Evolutionary conservation across 23 red algal genomes (phyloP), one percentile per base, ranked within the genome.

Genomic region (Cyanidiococcus yangmingshanensis): DNA sequence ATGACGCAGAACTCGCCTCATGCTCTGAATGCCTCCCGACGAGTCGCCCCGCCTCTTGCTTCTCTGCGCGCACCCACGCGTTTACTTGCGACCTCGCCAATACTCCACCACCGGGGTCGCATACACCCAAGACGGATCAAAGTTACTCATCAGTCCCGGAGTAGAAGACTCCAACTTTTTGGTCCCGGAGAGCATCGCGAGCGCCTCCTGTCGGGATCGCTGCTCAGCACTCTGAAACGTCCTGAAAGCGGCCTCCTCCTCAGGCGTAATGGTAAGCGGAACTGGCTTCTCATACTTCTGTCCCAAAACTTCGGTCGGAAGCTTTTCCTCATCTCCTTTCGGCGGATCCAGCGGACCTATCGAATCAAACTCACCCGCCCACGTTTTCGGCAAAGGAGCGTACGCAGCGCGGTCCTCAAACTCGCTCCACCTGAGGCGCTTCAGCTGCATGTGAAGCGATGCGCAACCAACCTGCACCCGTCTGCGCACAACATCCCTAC

Each of bases 361-460:
- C 12, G 63, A 32, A 7, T 25, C n/a, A 7, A 71, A 25, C 32
- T 71, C 63, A 29, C 63, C 63, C 27, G 63, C 63, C 63, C 63
- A 71, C 16, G 3, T 32, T 7, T 12, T 35, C 12, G 63, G 63
- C 63, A 71, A 71, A 12, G 21, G 21, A 2, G 63, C 63, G 63
- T 71, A 71, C 63, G 63, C 63, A 17, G 63, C 32, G 63, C 63
- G 63, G 27, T 71, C 63, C 63, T 71, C 63, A 71, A 71, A 71
- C 63, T 71, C 63, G 27, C 32, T 71, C 63, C 63, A 71, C 63
- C 63, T 71, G n/a, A 71, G 63, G n/a, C 63, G 63, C 63, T 71
- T 71, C n/a, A 71, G 32, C 63, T 71, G 63, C 63, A 71, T 71
- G 12, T 29, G 63, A 12, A 71, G n/a, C 63, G 63, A 32, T 7